A percentile compares a stretch with the other conserved stretches of the same genome.
Evolutionary conservation across 2,329 filamentous ascomycete species (phyloP).

Genomic region (Claviceps sp.): DNA sequence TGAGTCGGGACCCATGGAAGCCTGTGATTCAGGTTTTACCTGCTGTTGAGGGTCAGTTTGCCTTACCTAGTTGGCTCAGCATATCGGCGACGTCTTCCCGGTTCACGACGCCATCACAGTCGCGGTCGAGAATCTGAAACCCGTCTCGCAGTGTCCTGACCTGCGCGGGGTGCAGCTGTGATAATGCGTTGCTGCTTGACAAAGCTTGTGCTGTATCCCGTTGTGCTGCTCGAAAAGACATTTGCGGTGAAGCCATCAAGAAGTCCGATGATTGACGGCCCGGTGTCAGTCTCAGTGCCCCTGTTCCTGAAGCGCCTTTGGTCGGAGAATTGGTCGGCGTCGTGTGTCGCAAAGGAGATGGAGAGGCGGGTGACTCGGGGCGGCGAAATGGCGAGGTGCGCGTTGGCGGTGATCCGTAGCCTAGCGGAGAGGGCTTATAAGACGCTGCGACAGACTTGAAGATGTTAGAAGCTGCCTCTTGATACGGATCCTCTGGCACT

Average conservation of each 20-base stretch:
- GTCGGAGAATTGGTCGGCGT: conserved; percentile 51
- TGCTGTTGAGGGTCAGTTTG: neutral
- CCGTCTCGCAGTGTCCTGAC: conserved; percentile 80
- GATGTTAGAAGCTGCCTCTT: conserved; percentile 15
- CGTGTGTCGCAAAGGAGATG: conserved; percentile 49
- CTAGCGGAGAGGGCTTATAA: conserved; percentile 60
- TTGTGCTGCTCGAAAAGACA: conserved; percentile 17
- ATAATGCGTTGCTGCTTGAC: conserved; percentile 41
- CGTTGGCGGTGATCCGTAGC: conserved; percentile 48
- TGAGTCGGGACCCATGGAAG: neutral
- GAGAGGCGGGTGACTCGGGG: conserved; percentile 50
- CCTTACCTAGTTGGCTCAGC: conserved; percentile 64
- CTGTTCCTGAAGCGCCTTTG: conserved; percentile 21
- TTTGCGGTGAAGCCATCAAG: conserved; percentile 25
- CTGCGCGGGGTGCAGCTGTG: conserved; percentile 66
- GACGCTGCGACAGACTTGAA: conserved; percentile 38
- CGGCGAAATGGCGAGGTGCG: conserved; percentile 53
- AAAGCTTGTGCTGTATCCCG: conserved; percentile 21
- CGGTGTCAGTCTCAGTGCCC: conserved; percentile 23
- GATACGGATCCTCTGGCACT: conserved; percentile 7
- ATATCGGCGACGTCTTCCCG: conserved; percentile 78
- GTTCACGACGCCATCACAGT: conserved; percentile 73
- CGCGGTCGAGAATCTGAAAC: conserved; percentile 83
- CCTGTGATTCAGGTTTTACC: neutral
- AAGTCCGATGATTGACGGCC: conserved; percentile 16